Conservation (phyloP, 306 rosid species). For the Nissolia schottii region DNA sequence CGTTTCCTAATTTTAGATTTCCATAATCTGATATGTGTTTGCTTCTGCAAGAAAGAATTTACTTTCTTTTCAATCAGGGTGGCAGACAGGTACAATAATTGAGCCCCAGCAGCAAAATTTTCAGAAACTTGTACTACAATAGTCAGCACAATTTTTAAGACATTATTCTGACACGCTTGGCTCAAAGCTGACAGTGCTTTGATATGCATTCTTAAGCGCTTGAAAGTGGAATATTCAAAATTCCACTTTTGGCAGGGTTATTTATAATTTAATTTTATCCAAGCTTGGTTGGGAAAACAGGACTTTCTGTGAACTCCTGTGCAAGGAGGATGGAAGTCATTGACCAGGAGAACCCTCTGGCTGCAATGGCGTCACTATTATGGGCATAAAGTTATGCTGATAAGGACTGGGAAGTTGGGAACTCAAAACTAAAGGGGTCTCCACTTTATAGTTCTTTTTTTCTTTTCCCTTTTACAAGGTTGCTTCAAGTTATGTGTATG, state of each 20-base stretch:
- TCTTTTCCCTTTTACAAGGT: not conserved
- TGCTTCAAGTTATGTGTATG: constrained; percentile 18
- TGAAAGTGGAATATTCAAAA: constrained; percentile 20
- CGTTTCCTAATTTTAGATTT: constrained; percentile 2
- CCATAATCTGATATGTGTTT: not conserved
- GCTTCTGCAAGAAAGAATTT: constrained; percentile 6
- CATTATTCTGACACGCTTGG: constrained; percentile 38
- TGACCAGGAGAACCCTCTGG: constrained; percentile 44
- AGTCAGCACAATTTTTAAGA: constrained; percentile 17
- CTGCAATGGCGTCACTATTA: constrained; percentile 40
- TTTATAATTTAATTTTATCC: constrained; percentile 10
- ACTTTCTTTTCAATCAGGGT: constrained; percentile 12
- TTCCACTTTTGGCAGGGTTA: constrained; percentile 19
- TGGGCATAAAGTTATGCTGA: constrained; percentile 47
- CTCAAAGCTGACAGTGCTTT: constrained; percentile 35
- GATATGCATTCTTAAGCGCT: constrained; percentile 33
- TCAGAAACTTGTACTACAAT: not conserved
- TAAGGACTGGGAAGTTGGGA: constrained; percentile 48
- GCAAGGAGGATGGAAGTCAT: constrained; percentile 42
- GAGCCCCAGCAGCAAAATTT: not conserved
- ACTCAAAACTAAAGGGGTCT: constrained; percentile 30
- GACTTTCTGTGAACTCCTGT: constrained; percentile 37
- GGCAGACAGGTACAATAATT: constrained; percentile 27
- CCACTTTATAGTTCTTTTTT: not conserved
- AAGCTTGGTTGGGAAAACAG: constrained; percentile 22